Conservation (phyloP, 2,329 filamentous ascomycete genomes). For the Trichoderma lentiforme region DNA sequence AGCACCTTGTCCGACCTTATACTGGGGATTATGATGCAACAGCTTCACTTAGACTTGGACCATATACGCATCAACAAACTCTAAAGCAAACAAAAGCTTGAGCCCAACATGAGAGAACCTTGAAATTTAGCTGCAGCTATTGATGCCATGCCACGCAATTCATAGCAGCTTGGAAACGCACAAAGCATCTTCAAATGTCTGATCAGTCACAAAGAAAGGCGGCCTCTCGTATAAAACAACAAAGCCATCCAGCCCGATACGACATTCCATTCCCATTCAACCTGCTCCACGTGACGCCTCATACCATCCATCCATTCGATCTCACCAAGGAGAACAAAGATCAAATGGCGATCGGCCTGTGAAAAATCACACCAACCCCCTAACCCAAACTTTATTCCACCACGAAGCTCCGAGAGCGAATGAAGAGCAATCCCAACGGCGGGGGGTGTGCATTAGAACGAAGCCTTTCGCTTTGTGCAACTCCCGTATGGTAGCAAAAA, state of each 20-base stretch:
- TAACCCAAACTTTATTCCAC: not conserved
- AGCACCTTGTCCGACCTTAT: not conserved
- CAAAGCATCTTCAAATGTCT: not conserved
- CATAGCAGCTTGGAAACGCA: not conserved
- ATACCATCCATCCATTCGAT: not conserved
- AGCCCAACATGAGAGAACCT: not conserved
- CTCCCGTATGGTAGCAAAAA: not conserved
- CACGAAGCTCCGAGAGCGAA: not conserved
- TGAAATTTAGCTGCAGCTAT: not conserved
- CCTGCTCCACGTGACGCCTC: not conserved
- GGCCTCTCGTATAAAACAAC: not conserved
- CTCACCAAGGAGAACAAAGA: not conserved
- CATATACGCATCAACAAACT: not conserved
- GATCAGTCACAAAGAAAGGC: not conserved
- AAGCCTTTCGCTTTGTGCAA: not conserved
- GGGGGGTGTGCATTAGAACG: not conserved
- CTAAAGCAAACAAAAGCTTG: not conserved
- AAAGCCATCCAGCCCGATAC: not conserved
- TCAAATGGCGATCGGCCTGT: not conserved
- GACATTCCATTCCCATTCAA: not conserved
- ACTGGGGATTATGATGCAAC: not conserved
- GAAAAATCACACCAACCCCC: not conserved
- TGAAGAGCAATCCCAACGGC: not conserved
- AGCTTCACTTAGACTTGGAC: not conserved
- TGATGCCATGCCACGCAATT: not conserved